Conservation (phyloP, 2,329 filamentous ascomycete species). For the Ophiostoma novo-ulmi region DNA sequence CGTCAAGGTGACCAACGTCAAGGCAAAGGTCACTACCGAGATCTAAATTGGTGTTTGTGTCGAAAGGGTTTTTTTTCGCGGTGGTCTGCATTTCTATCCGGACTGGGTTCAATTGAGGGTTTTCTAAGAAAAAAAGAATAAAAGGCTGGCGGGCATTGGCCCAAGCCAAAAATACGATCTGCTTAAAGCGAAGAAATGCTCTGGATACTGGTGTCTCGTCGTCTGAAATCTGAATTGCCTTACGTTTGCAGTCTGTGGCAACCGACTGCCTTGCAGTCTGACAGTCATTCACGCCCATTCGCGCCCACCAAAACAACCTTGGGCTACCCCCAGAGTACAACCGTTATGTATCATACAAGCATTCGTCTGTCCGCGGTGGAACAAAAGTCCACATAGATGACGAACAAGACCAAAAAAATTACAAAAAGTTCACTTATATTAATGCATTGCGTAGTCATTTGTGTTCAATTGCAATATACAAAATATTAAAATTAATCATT, state of each 20-base stretch:
- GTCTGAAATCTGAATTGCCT: neutral
- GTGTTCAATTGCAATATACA: neutral
- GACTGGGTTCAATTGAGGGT: slow-evolving; percentile 23
- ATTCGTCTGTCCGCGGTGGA: neutral
- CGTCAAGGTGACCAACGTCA: slow-evolving; percentile 99
- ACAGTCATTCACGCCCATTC: neutral
- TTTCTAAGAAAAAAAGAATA: slow-evolving; percentile 18
- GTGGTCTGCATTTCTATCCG: slow-evolving; percentile 24
- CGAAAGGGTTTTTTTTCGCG: slow-evolving; percentile 15
- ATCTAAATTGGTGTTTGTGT: slow-evolving; percentile 47
- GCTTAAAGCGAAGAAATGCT: neutral
- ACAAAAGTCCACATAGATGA: neutral
- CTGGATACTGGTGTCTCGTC: neutral
- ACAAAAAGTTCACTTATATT: neutral
- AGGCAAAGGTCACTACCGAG: slow-evolving; percentile 98
- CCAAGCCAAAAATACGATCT: slow-evolving; percentile 16
- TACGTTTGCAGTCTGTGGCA: neutral
- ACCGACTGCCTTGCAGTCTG: neutral
- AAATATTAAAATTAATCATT: neutral
- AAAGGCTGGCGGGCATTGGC: slow-evolving; percentile 18
- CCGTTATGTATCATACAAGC: neutral
- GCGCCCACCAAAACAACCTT: neutral
- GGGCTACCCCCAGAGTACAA: neutral
- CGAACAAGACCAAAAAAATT: neutral
- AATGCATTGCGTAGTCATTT: neutral